Conservation (phyloP, 352 stramenopile genomes). For the Elongisporangium senticosum region DNA sequence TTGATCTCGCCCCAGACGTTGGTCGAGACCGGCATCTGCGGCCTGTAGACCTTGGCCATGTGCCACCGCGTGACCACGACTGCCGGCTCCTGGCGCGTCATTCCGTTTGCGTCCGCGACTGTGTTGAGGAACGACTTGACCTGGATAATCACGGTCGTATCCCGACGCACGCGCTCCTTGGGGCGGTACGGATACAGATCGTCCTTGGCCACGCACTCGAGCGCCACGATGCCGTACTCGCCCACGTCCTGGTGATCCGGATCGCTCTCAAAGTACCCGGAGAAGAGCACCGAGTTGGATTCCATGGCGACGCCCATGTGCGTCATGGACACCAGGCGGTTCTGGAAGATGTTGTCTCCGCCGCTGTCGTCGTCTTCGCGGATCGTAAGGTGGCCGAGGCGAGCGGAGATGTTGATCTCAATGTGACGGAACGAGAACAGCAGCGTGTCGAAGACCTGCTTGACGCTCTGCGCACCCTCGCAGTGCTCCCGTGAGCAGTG, state of each 20-base stretch:
- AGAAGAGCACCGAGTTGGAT: slow-evolving; percentile 38
- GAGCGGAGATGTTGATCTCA: slow-evolving; percentile 57
- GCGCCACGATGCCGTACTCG: slow-evolving; percentile 27
- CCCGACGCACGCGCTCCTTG: slow-evolving; percentile 16
- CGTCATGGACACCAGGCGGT: slow-evolving; percentile 39
- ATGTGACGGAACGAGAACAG: slow-evolving; percentile 50
- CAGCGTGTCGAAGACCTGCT: slow-evolving; percentile 44
- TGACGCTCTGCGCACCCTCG: slow-evolving; percentile 24
- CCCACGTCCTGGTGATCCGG: slow-evolving; percentile 14
- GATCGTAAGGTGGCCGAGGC: slow-evolving; percentile 43
- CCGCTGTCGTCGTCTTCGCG: slow-evolving; percentile 50
- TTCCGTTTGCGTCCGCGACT: not conserved
- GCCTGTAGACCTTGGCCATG: too few species aligned
- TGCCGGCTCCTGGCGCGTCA: slow-evolving; percentile 6
- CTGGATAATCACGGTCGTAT: slow-evolving; percentile 14
- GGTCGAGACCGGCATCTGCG: too few species aligned
- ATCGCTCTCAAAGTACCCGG: slow-evolving; percentile 18
- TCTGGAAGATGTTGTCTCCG: slow-evolving; percentile 32
- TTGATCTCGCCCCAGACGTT: too few species aligned
- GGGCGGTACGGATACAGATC: slow-evolving; percentile 27
- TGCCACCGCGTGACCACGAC: slow-evolving; percentile 24
- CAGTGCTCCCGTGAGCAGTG: slow-evolving; percentile 43
- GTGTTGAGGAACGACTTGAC: slow-evolving; percentile 10
- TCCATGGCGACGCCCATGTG: slow-evolving; percentile 22
- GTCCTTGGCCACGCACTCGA: slow-evolving; percentile 35